Evolutionary conservation across 495 filamentous ascomycete genomes (phyloP), one percentile per base, ranked within the genome.

Genomic region (Neurospora tetrasperma): DNA sequence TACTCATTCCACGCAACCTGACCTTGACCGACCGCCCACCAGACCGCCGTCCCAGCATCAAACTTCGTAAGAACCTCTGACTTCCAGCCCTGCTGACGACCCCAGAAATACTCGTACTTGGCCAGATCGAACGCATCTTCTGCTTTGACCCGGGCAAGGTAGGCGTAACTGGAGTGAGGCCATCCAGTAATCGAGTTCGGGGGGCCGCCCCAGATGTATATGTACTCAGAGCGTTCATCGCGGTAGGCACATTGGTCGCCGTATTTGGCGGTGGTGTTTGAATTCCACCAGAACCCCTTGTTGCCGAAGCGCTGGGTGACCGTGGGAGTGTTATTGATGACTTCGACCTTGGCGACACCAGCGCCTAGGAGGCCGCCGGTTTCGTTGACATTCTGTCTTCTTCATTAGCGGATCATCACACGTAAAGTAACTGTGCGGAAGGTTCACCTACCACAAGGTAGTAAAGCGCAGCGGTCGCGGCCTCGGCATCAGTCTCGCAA

Each of bases 21-120:
- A 0, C 79, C 78, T 72, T 82, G 80, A 3, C 80, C 79, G 5
- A 73, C 74, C 5, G 70, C 72, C 81, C 80, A 81, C 74, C 80
- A 71, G 0, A 77, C 78, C 35, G 81, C 80, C 12, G 78, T 81
- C 73, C 78, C 74, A 6, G 75, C 38, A 16, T 73, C 75, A 41
- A 81, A 80, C 71, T 20, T 38, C 8, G 70, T 77, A 20, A 81
- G 71, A 27, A 78, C 73, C 66, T 77, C 59, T 1, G 46, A 68
- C 69, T 75, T 79, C 80, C 80, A 83, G 0, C 81, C 80, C 18
- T 75, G 72, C 23, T 68, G 38, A 5, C 71, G 71, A 7, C 81
- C 82, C 76, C 79, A 82, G 75, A 76, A 84, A 71, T 83, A 83
- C 73, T 83, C 76, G 69, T 83, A 83, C 71, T 71, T 73, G 9